Conservation (phyloP, 2,329 filamentous ascomycete species). For the Fusarium cyanostomum region DNA sequence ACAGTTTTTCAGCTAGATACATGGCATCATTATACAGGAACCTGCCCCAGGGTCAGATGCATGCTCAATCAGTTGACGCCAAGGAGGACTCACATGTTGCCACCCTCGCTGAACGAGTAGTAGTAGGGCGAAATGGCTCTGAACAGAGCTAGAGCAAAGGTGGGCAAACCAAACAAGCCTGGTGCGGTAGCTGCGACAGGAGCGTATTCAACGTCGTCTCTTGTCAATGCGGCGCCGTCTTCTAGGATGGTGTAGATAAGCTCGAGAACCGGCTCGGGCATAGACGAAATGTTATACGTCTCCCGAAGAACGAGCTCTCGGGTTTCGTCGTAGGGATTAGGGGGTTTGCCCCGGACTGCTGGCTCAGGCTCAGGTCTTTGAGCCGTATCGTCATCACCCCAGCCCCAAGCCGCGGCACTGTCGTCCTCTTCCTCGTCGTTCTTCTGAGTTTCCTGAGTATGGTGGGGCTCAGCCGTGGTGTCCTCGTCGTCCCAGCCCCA, state of each 20-base stretch:
- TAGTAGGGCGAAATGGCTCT: constrained; percentile 79
- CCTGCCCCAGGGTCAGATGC: constrained; percentile 50
- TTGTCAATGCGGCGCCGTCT: constrained; percentile 69
- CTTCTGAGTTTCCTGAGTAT: constrained; percentile 19
- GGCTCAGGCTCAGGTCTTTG: constrained; percentile 37
- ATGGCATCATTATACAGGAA: constrained; percentile 74
- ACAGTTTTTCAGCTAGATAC: constrained; percentile 68
- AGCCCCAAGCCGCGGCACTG: constrained; percentile 79
- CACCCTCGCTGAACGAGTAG: constrained; percentile 70
- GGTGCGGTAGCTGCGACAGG: constrained; percentile 73
- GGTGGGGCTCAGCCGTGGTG: constrained; percentile 39
- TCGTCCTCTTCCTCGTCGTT: constrained; percentile 56
- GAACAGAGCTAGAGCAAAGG: constrained; percentile 80
- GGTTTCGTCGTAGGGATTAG: constrained; percentile 47
- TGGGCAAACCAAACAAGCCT: constrained; percentile 77
- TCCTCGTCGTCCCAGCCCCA: constrained; percentile 85
- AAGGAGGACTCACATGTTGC: constrained; percentile 66
- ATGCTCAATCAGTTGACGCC: not conserved
- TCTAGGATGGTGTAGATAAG: constrained; percentile 69
- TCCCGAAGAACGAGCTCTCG: constrained; percentile 83
- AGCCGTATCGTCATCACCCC: constrained; percentile 73
- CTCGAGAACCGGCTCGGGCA: constrained; percentile 80
- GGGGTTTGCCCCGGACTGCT: constrained; percentile 15
- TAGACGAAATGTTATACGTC: constrained; percentile 86
- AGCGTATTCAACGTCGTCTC: constrained; percentile 58